Conservation (phyloP, 306 rosid genomes). For the Casuarina cunninghamiana region DNA sequence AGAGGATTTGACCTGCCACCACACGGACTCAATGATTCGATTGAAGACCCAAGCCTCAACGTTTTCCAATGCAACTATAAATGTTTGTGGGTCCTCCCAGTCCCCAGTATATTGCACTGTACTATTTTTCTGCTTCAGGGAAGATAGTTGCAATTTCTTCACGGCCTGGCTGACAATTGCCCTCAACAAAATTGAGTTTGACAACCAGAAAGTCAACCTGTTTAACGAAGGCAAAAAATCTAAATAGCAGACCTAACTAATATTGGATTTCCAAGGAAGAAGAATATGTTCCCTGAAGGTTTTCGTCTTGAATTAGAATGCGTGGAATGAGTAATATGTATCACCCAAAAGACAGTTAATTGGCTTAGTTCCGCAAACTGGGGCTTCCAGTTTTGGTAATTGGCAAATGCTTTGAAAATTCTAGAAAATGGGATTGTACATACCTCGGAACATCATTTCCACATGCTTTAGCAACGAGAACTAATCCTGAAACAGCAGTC, state of each 20-base stretch:
- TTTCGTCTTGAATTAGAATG: background rate
- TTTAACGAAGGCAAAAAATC: conserved; percentile 30
- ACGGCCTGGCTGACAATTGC: conserved; percentile 54
- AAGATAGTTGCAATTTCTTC: conserved; percentile 28
- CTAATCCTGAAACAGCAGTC: conserved; percentile 71
- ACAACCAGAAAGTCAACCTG: conserved; percentile 95
- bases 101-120: conserved; percentile 25
- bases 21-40: conserved; percentile 87
- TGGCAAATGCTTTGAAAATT: conserved; percentile 11
- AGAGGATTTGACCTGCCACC: conserved; percentile 83
- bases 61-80: conserved; percentile 64
- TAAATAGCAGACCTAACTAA: conserved; percentile 7
- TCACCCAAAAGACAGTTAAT: background rate
- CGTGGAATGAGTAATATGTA: background rate
- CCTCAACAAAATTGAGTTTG: conserved; percentile 73
- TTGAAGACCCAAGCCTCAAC: conserved; percentile 87
- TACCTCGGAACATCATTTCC: conserved; percentile 97
- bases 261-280: conserved; percentile 4
- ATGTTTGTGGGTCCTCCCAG: conserved; percentile 62
- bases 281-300: background rate
- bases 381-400: background rate
- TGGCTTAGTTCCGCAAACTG: conserved; percentile 7
- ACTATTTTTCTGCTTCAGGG: conserved; percentile 33
- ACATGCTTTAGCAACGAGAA: conserved; percentile 85
- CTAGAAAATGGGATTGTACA: conserved; percentile 13